Conservation (phyloP, 495 filamentous ascomycete genomes). For the Hypoxylon rickii region DNA sequence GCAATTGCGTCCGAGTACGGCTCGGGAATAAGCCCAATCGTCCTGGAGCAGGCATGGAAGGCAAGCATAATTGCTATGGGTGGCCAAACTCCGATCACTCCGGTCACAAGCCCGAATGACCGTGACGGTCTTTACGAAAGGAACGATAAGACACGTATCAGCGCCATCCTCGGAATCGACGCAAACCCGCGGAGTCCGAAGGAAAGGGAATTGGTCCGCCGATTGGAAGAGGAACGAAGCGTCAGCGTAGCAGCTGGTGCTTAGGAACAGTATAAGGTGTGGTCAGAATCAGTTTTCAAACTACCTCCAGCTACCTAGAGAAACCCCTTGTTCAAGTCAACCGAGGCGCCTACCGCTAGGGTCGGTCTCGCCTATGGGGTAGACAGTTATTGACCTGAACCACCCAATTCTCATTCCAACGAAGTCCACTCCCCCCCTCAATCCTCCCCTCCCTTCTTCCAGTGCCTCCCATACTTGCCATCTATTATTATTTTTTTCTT, state of each 20-base stretch:
- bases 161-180: slow-evolving; percentile 58
- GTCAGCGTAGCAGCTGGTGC: slow-evolving; percentile 19
- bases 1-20: slow-evolving; percentile 73
- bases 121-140: slow-evolving; percentile 42
- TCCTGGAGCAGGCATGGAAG: slow-evolving; percentile 73
- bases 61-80: slow-evolving; percentile 40
- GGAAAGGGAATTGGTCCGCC: slow-evolving; percentile 57
- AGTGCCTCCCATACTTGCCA: slow-evolving; percentile 4
- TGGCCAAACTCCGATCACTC: slow-evolving; percentile 51
- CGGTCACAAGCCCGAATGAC: slow-evolving; percentile 50
- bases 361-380: neutral
- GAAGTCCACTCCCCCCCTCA: neutral
- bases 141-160: slow-evolving; percentile 58
- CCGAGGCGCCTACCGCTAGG: neutral
- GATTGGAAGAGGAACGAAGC: slow-evolving; percentile 51
- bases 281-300: neutral
- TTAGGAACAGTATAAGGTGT: neutral
- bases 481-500: slow-evolving; percentile 11
- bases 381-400: neutral
- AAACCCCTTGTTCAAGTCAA: too few relatives aligned
- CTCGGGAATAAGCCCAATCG: slow-evolving; percentile 60
- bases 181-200: slow-evolving; percentile 57
- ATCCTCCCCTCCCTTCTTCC: slow-evolving; percentile 10
- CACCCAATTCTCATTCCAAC: neutral
- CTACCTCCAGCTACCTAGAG: neutral